Evolutionary conservation across 305 asterid species (phyloP).

Genomic region (Fraxinus paxiana): DNA sequence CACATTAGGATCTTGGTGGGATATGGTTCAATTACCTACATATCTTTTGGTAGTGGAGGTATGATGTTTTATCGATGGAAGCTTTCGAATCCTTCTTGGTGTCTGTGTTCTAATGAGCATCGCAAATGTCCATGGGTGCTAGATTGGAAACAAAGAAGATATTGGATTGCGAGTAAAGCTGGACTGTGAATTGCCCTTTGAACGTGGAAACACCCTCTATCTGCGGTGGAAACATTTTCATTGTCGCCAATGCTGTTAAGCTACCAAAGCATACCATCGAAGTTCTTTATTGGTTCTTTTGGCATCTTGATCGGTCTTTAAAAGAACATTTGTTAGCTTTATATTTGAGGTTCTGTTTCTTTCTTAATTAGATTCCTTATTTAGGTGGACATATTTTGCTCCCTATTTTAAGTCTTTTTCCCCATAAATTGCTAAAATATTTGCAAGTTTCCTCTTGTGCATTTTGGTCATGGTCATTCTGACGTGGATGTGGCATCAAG

Average conservation of each 20-base stretch:
- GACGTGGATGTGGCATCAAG: constrained; percentile 75
- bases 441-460: constrained; percentile 44
- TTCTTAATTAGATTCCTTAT: constrained; percentile 36
- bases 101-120: constrained; percentile 81
- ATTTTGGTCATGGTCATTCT: constrained; percentile 60
- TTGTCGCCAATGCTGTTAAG: constrained; percentile 39
- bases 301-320: constrained; percentile 39
- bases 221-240: constrained; percentile 48
- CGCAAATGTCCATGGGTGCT: constrained; percentile 82
- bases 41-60: constrained; percentile 74
- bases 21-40: constrained; percentile 69
- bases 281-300: constrained; percentile 42
- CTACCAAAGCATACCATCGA: constrained; percentile 38
- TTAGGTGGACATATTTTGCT: constrained; percentile 24
- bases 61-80: constrained; percentile 61
- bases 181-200: constrained; percentile 66
- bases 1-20: constrained; percentile 76
- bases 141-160: constrained; percentile 72
- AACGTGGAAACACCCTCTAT: constrained; percentile 49
- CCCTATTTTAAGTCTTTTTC: constrained; percentile 4
- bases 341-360: constrained; percentile 34
- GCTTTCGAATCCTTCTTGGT: constrained; percentile 61
- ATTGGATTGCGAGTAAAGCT: constrained; percentile 76
- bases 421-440: constrained; percentile 35
- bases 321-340: constrained; percentile 34